Evolutionary conservation across 2,329 filamentous ascomycete genomes (phyloP), one percentile per base, ranked within the genome.

Genomic region (Aspergillus sp.): DNA sequence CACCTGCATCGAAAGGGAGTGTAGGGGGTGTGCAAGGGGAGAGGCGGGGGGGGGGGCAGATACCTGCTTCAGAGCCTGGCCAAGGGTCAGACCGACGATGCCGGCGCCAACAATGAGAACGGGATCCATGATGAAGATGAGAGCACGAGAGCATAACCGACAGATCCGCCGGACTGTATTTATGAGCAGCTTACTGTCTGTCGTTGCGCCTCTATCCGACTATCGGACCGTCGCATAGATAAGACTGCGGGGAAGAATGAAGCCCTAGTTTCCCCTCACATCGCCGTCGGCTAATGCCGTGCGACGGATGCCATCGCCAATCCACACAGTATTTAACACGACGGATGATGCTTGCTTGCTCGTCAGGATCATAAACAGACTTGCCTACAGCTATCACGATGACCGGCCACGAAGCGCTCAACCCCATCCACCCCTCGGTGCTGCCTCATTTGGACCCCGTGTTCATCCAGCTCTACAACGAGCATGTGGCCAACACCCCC

Each of bases 401-500:
- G 47, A 47, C 40, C 20, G 48, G 24, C 13, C 73, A 77, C 60
- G 75, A 77, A 64, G 72, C 72, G 19, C 68, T 79, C 45, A 79
- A 80, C 61, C 75, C 76, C 17, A 71, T 80, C 50, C 76, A 78
- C 57, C 74, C 76, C 17, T 73, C 74, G 4, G 71, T 79, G 62
- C 68, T 73, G 17, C 72, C 72, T 49, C 73, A 73, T 48, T 65
- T 80, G 20, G 77, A 79, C 61, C 75, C 76, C 4, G 66, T 65
- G 41, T 80, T 78, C 53, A 66, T 78, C 53, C 68, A 76, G 48
- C 73, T 80, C 48, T 80, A 80, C 69, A 78, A 75, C 57, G 65
- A 74, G 43, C 66, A 76, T 53, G 67, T 76, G 45, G 75, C 76
- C 54, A 67, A 73, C 55, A 74, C 68, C 9, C 70, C 71, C 0